Evolutionary conservation across 306 rosid genomes (phyloP).

Genomic region (Ceratonia siliqua): DNA sequence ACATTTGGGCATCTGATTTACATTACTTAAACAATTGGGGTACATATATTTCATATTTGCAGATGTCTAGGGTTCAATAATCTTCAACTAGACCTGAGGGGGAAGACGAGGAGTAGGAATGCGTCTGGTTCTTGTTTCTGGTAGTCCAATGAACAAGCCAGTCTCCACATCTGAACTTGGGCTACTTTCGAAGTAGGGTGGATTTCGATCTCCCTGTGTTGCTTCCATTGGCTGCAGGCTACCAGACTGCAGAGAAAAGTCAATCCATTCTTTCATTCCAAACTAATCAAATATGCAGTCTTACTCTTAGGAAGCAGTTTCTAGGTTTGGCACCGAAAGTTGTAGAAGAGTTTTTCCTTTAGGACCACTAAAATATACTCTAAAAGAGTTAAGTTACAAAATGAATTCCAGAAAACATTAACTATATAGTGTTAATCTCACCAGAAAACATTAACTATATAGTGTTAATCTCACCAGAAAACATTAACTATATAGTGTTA

Average conservation of each 20-base stretch:
- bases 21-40: slow-evolving; percentile 24
- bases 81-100: slow-evolving; percentile 21
- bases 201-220: slow-evolving; percentile 28
- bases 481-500: background rate
- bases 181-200: slow-evolving; percentile 45
- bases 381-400: background rate
- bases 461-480: slow-evolving; percentile 27
- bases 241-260: slow-evolving; percentile 38
- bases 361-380: background rate
- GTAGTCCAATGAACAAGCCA: slow-evolving; percentile 75
- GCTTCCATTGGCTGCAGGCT: slow-evolving; percentile 28
- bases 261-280: background rate
- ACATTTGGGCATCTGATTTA: slow-evolving; percentile 28
- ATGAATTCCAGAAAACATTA: background rate
- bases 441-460: no score
- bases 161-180: slow-evolving; percentile 78
- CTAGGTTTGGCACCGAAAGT: background rate
- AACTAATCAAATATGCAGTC: background rate
- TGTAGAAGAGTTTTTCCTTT: background rate
- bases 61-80: background rate
- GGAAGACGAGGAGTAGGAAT: background rate
- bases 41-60: slow-evolving; percentile 25
- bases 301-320: background rate
- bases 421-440: slow-evolving; percentile 24
- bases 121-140: slow-evolving; percentile 49